Conservation (phyloP, 2,329 filamentous ascomycete species). For the Claviceps sp. region DNA sequence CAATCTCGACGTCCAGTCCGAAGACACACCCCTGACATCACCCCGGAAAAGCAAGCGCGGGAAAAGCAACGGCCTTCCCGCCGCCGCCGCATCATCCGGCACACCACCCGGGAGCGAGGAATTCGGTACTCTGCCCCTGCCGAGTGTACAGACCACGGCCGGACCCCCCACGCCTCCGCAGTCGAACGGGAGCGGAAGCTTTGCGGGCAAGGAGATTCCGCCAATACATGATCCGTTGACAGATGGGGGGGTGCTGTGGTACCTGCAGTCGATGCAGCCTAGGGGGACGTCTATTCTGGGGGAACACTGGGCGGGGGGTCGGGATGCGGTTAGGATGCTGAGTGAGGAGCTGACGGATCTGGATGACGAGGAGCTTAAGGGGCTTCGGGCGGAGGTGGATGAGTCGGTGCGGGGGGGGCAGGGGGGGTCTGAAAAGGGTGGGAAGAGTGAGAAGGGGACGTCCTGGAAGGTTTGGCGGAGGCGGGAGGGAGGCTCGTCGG, state of each 20-base stretch:
- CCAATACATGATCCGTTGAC: slow-evolving; percentile 36
- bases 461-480: too few relatives aligned
- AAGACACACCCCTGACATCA: slow-evolving; percentile 8
- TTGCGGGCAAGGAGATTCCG: slow-evolving; percentile 28
- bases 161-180: slow-evolving; percentile 54
- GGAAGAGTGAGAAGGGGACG: too few relatives aligned
- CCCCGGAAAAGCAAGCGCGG: slow-evolving; percentile 14
- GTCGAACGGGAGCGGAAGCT: slow-evolving; percentile 47
- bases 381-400: slow-evolving; percentile 43
- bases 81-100: slow-evolving; percentile 14
- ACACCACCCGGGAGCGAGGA: slow-evolving; percentile 37
- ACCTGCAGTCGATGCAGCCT: slow-evolving; percentile 68
- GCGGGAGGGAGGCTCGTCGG: too few relatives aligned
- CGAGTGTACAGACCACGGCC: slow-evolving; percentile 12
- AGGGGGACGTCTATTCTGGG: slow-evolving; percentile 66
- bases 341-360: slow-evolving; percentile 86
- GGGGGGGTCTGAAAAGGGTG: too few relatives aligned
- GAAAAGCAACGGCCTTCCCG: slow-evolving; percentile 11
- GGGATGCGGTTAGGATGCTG: slow-evolving; percentile 52
- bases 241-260: slow-evolving; percentile 77
- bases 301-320: slow-evolving; percentile 49
- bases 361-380: slow-evolving; percentile 78
- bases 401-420: slow-evolving; percentile 16
- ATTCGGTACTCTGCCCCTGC: slow-evolving; percentile 21
- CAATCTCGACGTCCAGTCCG: slow-evolving; percentile 10